These are phyloP conservation scores for Agrocybe pediades DNA, from an alignment of 768 basidiomycete genomes.

Conservation along the genomic window DNA sequence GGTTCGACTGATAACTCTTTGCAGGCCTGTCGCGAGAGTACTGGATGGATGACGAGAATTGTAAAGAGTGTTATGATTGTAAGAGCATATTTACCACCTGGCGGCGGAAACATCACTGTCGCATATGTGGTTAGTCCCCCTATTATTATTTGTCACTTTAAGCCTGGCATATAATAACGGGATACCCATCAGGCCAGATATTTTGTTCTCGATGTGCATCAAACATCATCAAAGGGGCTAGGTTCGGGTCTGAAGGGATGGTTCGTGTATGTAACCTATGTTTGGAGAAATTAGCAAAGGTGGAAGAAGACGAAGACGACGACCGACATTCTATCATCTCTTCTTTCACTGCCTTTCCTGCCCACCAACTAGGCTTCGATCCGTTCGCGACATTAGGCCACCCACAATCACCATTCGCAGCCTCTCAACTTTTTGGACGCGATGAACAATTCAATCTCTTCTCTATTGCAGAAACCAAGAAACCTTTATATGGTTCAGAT, in stretches of 20 bases:
- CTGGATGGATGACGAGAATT: conserved; percentile 98
- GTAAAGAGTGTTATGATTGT: conserved; percentile 96
- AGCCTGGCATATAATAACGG: neutral
- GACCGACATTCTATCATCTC: conserved; percentile 82
- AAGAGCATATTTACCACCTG: conserved; percentile 93
- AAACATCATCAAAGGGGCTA: conserved; percentile 91
- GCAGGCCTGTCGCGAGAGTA: conserved; percentile 89
- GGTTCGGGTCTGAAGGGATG: conserved; percentile 95
- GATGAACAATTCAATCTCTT: conserved; percentile 82
- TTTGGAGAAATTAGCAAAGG: conserved; percentile 87
- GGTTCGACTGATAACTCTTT: conserved; percentile 3
- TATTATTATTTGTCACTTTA: neutral
- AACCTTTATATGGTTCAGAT: conserved; percentile 54
- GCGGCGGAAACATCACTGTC: conserved; percentile 96
- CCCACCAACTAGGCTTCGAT: conserved; percentile 70
- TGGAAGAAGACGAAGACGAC: conserved; percentile 89
- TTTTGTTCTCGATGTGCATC: conserved; percentile 98
- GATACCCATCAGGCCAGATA: conserved; percentile 78
- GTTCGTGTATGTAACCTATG: conserved; percentile 95
- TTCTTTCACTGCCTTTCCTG: conserved; percentile 68
- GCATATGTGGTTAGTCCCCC: conserved; percentile 79
- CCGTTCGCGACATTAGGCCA: conserved; percentile 37
- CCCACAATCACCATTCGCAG: conserved; percentile 86
- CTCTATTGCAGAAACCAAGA: conserved; percentile 78
- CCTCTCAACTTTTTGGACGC: conserved; percentile 80